These are phyloP conservation scores for Quercus cerris DNA, from an alignment of 306 rosid genomes.

Conservation along the genomic window DNA sequence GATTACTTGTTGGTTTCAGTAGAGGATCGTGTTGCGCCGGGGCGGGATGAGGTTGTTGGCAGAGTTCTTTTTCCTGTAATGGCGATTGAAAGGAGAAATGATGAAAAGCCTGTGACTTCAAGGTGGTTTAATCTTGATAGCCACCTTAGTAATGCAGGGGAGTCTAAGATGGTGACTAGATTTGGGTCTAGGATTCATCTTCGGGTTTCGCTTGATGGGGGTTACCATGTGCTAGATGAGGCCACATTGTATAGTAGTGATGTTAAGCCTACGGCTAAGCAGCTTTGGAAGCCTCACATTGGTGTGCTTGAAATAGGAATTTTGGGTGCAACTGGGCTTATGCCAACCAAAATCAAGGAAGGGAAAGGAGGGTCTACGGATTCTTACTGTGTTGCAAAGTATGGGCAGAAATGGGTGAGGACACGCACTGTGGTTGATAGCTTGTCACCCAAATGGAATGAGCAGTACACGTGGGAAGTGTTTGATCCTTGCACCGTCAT, in stretches of 20 bases:
- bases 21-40: slow-evolving; percentile 48
- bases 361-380: slow-evolving; percentile 54
- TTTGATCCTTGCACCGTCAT: slow-evolving; percentile 64
- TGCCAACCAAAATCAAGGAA: slow-evolving; percentile 59
- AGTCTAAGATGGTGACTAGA: slow-evolving; percentile 37
- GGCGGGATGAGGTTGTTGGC: slow-evolving; percentile 46
- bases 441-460: slow-evolving; percentile 65
- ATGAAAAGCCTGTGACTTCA: slow-evolving; percentile 48
- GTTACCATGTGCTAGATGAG: slow-evolving; percentile 65
- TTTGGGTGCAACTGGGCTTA: slow-evolving; percentile 61
- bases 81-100: slow-evolving; percentile 40
- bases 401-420: slow-evolving; percentile 63
- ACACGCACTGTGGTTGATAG: slow-evolving; percentile 55
- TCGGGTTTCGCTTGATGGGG: slow-evolving; percentile 57
- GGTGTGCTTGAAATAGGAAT: slow-evolving; percentile 66
- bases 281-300: slow-evolving; percentile 61
- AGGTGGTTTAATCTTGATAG: slow-evolving; percentile 63
- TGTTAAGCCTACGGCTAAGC: slow-evolving; percentile 57
- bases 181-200: slow-evolving; percentile 60
- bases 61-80: slow-evolving; percentile 40
- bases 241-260: slow-evolving; percentile 63
- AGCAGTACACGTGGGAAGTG: slow-evolving; percentile 70
- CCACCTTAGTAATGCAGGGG: slow-evolving; percentile 21
- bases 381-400: slow-evolving; percentile 61
- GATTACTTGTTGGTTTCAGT: slow-evolving; percentile 45